Conservation (phyloP, 163 green algal genomes). For the Volvox carteri region DNA sequence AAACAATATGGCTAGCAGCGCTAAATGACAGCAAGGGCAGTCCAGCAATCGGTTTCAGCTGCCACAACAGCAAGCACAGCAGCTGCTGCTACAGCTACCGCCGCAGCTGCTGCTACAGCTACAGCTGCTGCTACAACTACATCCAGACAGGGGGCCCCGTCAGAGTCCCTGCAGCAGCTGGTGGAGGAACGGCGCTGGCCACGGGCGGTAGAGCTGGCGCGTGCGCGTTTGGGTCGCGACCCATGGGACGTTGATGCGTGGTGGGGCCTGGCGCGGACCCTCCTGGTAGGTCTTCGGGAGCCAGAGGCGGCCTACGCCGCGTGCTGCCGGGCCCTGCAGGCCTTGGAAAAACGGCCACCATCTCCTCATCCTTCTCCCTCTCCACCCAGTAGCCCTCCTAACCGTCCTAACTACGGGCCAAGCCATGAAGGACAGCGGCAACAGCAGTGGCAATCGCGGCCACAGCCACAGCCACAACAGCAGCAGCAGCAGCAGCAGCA, state of each 20-base stretch:
- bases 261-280: constrained; percentile 5
- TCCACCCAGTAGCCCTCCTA: too few relatives aligned
- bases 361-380: not conserved
- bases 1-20: too few relatives aligned
- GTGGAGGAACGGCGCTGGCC: not conserved
- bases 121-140: not conserved
- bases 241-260: constrained; percentile 26
- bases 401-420: too few relatives aligned
- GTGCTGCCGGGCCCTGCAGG: not conserved
- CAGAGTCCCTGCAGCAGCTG: not conserved
- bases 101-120: not conserved
- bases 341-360: not conserved
- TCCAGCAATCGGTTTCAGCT: too few relatives aligned
- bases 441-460: too few relatives aligned
- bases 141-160: not conserved
- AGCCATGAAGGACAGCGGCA: too few relatives aligned
- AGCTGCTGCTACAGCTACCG: not conserved
- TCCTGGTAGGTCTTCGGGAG: not conserved
- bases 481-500: not conserved
- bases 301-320: constrained; percentile 47
- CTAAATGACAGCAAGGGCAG: too few relatives aligned
- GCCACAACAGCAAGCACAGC: too few relatives aligned
- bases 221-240: not conserved
- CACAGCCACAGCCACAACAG: too few relatives aligned
- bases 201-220: not conserved